These are phyloP conservation scores for Knoxdaviesia capensis DNA, from an alignment of 2,329 filamentous ascomycete genomes.

Conservation along the genomic window DNA sequence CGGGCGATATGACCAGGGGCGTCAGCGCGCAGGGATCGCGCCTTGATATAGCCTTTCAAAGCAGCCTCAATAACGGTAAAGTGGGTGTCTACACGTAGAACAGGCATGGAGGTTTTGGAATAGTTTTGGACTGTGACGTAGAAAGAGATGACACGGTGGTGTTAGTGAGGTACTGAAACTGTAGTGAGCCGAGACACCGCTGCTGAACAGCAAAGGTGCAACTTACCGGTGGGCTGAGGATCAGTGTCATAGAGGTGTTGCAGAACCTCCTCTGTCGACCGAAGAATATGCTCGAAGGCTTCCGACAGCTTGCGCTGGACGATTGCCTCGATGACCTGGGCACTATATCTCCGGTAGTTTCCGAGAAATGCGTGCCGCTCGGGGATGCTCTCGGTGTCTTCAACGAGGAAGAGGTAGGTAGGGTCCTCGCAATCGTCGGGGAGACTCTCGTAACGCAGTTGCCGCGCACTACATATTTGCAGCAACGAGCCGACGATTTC, in stretches of 20 bases:
- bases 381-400: constrained; percentile 87
- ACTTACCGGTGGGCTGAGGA: constrained; percentile 44
- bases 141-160: neutral
- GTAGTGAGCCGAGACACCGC: neutral
- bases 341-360: constrained; percentile 84
- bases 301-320: constrained; percentile 66
- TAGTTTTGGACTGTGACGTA: constrained; percentile 28
- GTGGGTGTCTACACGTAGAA: constrained; percentile 68
- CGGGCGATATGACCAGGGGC: constrained; percentile 1
- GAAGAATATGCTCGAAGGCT: constrained; percentile 73
- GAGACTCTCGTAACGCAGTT: constrained; percentile 74
- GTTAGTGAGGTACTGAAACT: neutral
- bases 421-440: constrained; percentile 66
- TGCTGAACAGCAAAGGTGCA: neutral
- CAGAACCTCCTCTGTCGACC: constrained; percentile 53
- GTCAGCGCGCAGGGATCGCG: constrained; percentile 21
- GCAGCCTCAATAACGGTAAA: constrained; percentile 79
- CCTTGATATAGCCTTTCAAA: constrained; percentile 74
- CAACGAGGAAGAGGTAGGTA: constrained; percentile 63
- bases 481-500: constrained; percentile 55
- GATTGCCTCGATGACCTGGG: constrained; percentile 70
- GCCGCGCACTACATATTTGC: constrained; percentile 61
- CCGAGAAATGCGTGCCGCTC: constrained; percentile 89
- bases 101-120: constrained; percentile 49
- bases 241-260: constrained; percentile 55